phyloP scores from a whole-genome alignment of 345 rosid species.

The Noccaea caerulescens region DNA sequence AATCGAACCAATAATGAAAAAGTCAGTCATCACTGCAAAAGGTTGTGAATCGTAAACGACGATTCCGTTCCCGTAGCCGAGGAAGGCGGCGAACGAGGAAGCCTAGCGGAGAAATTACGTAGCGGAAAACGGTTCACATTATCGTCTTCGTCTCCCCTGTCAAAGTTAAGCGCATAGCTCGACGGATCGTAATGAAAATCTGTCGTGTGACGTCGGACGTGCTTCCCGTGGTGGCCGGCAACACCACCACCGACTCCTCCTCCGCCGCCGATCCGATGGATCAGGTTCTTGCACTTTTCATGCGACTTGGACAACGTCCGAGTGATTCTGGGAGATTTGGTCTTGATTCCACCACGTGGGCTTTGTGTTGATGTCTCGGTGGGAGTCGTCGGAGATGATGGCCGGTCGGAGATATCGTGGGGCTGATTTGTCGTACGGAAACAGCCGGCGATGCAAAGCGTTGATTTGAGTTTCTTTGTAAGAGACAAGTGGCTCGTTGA shows the following conservation, averaged over 20 bases:
- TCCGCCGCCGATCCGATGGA: slow-evolving; percentile 37
- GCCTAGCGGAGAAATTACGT: slow-evolving; percentile 42
- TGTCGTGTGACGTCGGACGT: slow-evolving; percentile 35
- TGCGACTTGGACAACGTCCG: slow-evolving; percentile 45
- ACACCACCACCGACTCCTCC: not conserved
- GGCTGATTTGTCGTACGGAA: slow-evolving; percentile 34
- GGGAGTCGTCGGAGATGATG: slow-evolving; percentile 27
- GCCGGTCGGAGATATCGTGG: slow-evolving; percentile 16
- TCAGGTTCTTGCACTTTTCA: slow-evolving; percentile 31
- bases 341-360: slow-evolving; percentile 6
- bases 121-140: slow-evolving; percentile 29
- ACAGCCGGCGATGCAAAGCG: slow-evolving; percentile 37
- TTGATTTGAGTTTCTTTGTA: slow-evolving; percentile 39
- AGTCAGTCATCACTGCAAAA: slow-evolving; percentile 19
- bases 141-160: slow-evolving; percentile 36
- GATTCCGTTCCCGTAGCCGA: slow-evolving; percentile 9
- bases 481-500: slow-evolving; percentile 36
- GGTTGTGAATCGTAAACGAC: slow-evolving; percentile 7
- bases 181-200: slow-evolving; percentile 45
- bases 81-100: slow-evolving; percentile 47
- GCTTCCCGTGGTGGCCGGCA: slow-evolving; percentile 21
- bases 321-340: slow-evolving; percentile 38
- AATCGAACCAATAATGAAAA: not conserved
- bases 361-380: slow-evolving; percentile 11
- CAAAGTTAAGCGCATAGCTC: slow-evolving; percentile 48